Evolutionary conservation across 306 rosid species (phyloP).

Genomic region (Prunus davidiana): DNA sequence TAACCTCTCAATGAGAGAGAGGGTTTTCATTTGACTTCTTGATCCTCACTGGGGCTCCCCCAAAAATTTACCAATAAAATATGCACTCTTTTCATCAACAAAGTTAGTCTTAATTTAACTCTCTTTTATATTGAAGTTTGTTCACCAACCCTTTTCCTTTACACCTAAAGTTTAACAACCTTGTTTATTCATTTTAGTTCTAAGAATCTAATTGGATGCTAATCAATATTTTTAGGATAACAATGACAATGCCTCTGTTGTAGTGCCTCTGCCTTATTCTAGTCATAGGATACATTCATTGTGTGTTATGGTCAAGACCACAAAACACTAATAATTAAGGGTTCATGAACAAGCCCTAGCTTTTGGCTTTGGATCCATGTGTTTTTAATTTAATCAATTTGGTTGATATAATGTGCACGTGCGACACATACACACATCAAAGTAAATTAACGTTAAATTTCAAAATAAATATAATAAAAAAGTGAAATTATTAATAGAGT

Average conservation of each 20-base stretch:
- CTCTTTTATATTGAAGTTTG: slow-evolving; percentile 30
- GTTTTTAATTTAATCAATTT: no score
- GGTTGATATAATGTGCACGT: no score
- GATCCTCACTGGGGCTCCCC: slow-evolving; percentile 12
- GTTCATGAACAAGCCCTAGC: not conserved
- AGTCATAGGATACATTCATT: no score
- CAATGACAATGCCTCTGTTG: slow-evolving; percentile 14
- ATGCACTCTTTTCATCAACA: not conserved
- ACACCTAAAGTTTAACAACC: slow-evolving; percentile 45
- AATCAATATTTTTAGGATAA: slow-evolving; percentile 12
- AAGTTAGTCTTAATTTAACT: not conserved
- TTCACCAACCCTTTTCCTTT: slow-evolving; percentile 53
- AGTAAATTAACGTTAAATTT: no score
- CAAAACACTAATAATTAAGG: not conserved
- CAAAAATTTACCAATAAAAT: slow-evolving; percentile 22
- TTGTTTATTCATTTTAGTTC: not conserved
- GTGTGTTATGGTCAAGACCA: no score
- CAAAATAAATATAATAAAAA: no score
- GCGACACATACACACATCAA: no score
- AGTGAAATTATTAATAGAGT: no score
- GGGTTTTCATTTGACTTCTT: slow-evolving; percentile 34
- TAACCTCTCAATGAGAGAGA: slow-evolving; percentile 24
- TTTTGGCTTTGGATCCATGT: not conserved
- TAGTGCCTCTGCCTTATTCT: no score
- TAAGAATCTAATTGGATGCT: slow-evolving; percentile 26